phyloP scores from a whole-genome alignment of 2,329 filamentous ascomycete species.

The Aureobasidium mangrovei region DNA sequence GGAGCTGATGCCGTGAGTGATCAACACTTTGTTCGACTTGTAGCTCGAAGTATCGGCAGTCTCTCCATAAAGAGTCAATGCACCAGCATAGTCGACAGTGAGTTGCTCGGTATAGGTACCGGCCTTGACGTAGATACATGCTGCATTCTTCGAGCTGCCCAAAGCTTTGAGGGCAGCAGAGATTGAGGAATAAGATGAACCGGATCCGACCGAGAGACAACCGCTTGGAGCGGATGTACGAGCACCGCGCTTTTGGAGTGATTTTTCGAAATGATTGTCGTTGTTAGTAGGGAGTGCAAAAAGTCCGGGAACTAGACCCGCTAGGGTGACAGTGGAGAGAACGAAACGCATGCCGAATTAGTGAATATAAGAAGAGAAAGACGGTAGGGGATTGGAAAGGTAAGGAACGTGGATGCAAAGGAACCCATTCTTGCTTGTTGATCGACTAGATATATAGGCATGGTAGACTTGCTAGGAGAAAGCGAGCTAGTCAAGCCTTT shows the following conservation, averaged over 20 bases:
- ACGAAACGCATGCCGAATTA: too few species aligned
- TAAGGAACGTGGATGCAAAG: too few species aligned
- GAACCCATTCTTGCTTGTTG: too few species aligned
- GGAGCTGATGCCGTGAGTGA: background rate
- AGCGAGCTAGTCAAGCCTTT: too few species aligned
- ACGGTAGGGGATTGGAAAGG: too few species aligned
- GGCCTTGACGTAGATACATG: background rate
- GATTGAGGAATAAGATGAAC: background rate
- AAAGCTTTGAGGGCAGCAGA: background rate
- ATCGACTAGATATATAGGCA: too few species aligned
- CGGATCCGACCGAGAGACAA: background rate
- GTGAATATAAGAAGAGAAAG: too few species aligned
- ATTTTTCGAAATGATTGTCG: background rate
- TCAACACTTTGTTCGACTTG: background rate
- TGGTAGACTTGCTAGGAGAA: too few species aligned
- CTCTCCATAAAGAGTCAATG: background rate
- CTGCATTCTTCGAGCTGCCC: background rate
- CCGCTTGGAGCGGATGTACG: background rate
- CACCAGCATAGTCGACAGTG: background rate
- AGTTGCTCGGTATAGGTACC: background rate
- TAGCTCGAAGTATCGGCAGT: background rate
- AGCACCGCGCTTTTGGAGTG: background rate
- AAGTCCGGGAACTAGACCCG: background rate
- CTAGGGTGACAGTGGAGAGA: too few species aligned
- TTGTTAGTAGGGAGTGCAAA: background rate